Conservation (phyloP, 164 flowering plant genomes). For the Saururus chinensis region DNA sequence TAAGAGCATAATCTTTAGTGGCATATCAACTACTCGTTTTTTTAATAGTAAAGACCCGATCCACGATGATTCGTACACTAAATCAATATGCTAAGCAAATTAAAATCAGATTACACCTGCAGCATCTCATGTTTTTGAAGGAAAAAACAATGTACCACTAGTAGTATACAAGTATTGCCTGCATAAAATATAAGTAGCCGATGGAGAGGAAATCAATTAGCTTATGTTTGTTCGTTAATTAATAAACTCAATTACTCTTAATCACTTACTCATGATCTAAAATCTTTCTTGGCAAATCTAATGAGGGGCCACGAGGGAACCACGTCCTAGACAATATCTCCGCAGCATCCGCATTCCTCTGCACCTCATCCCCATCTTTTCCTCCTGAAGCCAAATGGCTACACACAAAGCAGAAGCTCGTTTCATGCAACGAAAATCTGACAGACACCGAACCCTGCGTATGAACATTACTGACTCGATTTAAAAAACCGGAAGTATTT, state of each 20-base stretch:
- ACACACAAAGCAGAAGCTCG: slow-evolving; percentile 81
- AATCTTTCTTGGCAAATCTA: slow-evolving; percentile 44
- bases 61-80: not conserved
- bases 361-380: slow-evolving; percentile 43
- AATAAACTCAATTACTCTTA: not conserved
- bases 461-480: not conserved
- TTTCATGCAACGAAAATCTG: slow-evolving; percentile 49
- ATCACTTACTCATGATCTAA: slow-evolving; percentile 61
- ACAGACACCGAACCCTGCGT: slow-evolving; percentile 68
- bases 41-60: too few species aligned
- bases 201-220: too few species aligned
- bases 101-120: not conserved
- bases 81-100: not conserved
- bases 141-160: not conserved
- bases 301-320: slow-evolving; percentile 43
- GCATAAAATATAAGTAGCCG: too few species aligned
- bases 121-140: not conserved
- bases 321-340: slow-evolving; percentile 47
- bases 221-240: not conserved
- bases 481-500: not conserved
- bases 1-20: too few species aligned
- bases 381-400: slow-evolving; percentile 70
- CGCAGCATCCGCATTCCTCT: slow-evolving; percentile 40
- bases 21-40: too few species aligned
- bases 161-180: not conserved